phyloP scores from a whole-genome alignment of 2,329 filamentous ascomycete species.

The Eutypella sp. region DNA sequence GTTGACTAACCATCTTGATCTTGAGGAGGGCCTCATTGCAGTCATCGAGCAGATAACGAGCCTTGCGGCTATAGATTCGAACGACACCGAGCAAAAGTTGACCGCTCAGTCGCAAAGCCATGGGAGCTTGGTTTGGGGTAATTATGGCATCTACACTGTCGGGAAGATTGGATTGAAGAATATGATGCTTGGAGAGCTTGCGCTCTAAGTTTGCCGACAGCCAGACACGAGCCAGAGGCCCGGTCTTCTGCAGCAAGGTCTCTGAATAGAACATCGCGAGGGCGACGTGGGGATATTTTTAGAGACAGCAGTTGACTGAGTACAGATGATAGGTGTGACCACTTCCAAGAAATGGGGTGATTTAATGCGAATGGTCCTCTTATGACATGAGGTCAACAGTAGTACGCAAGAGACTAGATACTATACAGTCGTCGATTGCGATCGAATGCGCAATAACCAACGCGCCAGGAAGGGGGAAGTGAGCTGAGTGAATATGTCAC shows the following conservation, averaged over 20 bases:
- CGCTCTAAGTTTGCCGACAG: conserved; percentile 96
- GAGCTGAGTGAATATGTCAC: too few relatives aligned
- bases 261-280: conserved; percentile 93
- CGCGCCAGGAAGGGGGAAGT: too few relatives aligned
- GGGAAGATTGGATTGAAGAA: conserved; percentile 89
- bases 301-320: conserved; percentile 11
- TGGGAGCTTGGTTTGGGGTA: conserved; percentile 84
- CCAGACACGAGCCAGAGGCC: conserved; percentile 96
- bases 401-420: too few relatives aligned
- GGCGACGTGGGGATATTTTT: conserved; percentile 19
- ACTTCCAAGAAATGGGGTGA: conserved; percentile 6
- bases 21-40: conserved; percentile 97
- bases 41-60: conserved; percentile 91
- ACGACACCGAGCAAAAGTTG: conserved; percentile 94
- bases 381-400: conserved; percentile 14
- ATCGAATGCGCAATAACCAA: too few relatives aligned
- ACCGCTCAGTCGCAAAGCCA: conserved; percentile 89
- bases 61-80: conserved; percentile 95
- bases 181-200: conserved; percentile 96
- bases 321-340: conserved; percentile 10
- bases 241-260: conserved; percentile 91
- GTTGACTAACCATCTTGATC: conserved; percentile 87
- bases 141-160: conserved; percentile 95
- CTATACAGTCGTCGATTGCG: too few relatives aligned
- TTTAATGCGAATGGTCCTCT: conserved; percentile 3